Percentiles rank a stretch among this genome's conserved stretches.
Evolutionary conservation across 352 stramenopile species (phyloP).

Genomic region (Globisporangium orthogonon): DNA sequence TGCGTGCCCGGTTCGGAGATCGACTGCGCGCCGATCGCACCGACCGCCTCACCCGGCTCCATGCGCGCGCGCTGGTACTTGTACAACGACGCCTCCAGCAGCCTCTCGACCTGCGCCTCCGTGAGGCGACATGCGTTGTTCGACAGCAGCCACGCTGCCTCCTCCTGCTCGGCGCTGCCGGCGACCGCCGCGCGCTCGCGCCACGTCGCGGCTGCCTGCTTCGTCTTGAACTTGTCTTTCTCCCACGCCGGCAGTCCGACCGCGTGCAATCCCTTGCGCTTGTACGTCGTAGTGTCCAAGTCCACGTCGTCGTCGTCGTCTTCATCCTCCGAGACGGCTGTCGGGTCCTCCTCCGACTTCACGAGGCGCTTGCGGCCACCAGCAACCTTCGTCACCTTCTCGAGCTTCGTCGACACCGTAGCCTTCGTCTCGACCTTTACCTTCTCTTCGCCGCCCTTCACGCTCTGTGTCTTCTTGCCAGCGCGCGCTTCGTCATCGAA

Average conservation of each 20-base stretch:
- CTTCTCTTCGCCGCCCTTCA: conserved; percentile 15
- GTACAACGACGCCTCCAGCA: conserved; percentile 72
- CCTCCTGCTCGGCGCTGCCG: conserved; percentile 54
- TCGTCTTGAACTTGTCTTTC: conserved; percentile 45
- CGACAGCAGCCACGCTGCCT: conserved; percentile 71
- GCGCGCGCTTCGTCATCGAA: conserved; percentile 51
- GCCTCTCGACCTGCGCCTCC: conserved; percentile 58
- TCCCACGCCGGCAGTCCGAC: conserved; percentile 58
- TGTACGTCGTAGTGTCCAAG: conserved; percentile 51
- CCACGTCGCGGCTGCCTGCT: conserved; percentile 45
- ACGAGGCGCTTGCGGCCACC: conserved; percentile 39
- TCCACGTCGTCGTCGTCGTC: conserved; percentile 43
- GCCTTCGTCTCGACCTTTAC: conserved; percentile 47
- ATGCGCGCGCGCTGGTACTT: conserved; percentile 87
- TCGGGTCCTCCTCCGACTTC: conserved; percentile 28
- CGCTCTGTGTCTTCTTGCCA: conserved; percentile 5
- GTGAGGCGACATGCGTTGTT: conserved; percentile 93
- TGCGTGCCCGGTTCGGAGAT: conserved; percentile 95
- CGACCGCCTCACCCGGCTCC: conserved; percentile 96
- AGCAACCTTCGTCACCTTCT: conserved; percentile 41
- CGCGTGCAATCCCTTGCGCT: conserved; percentile 55
- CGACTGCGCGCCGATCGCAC: conserved; percentile 95
- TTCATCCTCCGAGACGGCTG: conserved; percentile 9
- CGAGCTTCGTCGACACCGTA: conserved; percentile 52
- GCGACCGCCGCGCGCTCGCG: conserved; percentile 37